A percentile compares a stretch with the other conserved stretches of the same genome.
Conservation (phyloP, 495 filamentous ascomycete genomes). For the Daldinia bambusicola region DNA sequence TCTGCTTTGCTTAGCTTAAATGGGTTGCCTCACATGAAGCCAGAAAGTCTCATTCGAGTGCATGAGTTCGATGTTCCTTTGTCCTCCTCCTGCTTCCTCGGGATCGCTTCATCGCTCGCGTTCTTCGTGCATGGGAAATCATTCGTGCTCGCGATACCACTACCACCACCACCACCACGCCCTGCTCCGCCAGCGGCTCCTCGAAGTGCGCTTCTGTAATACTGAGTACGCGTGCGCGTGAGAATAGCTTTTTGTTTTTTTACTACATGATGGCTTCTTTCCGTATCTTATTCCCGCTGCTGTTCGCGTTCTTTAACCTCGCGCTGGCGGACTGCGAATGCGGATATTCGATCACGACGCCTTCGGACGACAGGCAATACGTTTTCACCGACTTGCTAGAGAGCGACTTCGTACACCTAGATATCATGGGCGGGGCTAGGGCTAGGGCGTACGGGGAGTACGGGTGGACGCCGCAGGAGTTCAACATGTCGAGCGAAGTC, state of each 20-base stretch:
- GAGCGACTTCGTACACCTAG: conserved; percentile 71
- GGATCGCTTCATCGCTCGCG: not conserved
- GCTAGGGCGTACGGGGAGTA: conserved; percentile 28
- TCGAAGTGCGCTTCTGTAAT: not conserved
- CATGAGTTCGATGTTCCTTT: not conserved
- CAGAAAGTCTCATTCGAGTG: not conserved
- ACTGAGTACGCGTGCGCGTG: conserved; percentile 3
- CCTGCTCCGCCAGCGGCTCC: not conserved
- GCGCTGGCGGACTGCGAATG: conserved; percentile 71
- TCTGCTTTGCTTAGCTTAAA: not conserved
- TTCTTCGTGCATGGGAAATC: not conserved
- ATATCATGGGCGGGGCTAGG: conserved; percentile 58
- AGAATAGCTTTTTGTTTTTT: not conserved
- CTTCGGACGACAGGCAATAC: conserved; percentile 51
- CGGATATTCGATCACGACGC: conserved; percentile 64
- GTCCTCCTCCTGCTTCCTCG: not conserved
- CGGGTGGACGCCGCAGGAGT: conserved; percentile 70
- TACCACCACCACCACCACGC: too few relatives aligned
- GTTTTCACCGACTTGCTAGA: conserved; percentile 76
- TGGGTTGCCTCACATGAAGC: conserved; percentile 3
- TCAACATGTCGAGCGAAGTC: conserved; percentile 63
- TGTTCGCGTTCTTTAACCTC: conserved; percentile 30
- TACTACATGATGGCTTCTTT: conserved; percentile 34
- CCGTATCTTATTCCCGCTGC: conserved; percentile 22
- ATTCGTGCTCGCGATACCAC: not conserved